phyloP scores from a whole-genome alignment of 352 stramenopile genomes.

The Peronospora destructor region DNA sequence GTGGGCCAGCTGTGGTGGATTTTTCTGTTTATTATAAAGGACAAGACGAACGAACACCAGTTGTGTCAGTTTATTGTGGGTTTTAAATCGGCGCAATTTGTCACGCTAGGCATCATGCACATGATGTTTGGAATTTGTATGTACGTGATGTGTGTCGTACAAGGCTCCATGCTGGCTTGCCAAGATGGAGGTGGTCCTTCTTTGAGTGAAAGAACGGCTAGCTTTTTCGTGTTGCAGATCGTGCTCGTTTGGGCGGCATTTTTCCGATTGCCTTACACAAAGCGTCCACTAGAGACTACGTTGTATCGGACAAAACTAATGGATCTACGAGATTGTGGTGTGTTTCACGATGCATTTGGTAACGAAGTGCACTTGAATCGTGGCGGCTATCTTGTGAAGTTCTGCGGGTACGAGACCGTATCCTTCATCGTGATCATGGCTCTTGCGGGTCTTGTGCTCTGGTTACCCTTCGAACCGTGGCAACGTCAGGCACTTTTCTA shows the following conservation, averaged over 20 bases:
- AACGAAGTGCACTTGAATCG: conserved; percentile 74
- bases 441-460: conserved; percentile 52
- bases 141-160: conserved; percentile 71
- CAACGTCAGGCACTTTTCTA: conserved; percentile 79
- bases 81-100: conserved; percentile 88
- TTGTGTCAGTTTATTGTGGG: conserved; percentile 90
- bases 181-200: conserved; percentile 50
- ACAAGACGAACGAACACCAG: conserved; percentile 90
- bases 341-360: conserved; percentile 76
- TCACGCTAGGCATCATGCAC: conserved; percentile 75
- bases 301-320: conserved; percentile 52
- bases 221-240: conserved; percentile 83
- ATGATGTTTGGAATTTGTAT: conserved; percentile 52
- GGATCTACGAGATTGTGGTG: conserved; percentile 29
- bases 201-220: conserved; percentile 58
- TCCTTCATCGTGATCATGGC: conserved; percentile 69
- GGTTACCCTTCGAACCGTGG: conserved; percentile 65
- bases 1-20: conserved; percentile 88
- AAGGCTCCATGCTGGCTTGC: conserved; percentile 51
- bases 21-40: conserved; percentile 84
- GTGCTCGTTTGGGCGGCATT: conserved; percentile 80
- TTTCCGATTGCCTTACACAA: conserved; percentile 77
- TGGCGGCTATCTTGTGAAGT: conserved; percentile 82
- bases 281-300: conserved; percentile 47
- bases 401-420: conserved; percentile 80